Conservation (phyloP, 2,329 filamentous ascomycete species). For the Hypoxylon sp. region DNA sequence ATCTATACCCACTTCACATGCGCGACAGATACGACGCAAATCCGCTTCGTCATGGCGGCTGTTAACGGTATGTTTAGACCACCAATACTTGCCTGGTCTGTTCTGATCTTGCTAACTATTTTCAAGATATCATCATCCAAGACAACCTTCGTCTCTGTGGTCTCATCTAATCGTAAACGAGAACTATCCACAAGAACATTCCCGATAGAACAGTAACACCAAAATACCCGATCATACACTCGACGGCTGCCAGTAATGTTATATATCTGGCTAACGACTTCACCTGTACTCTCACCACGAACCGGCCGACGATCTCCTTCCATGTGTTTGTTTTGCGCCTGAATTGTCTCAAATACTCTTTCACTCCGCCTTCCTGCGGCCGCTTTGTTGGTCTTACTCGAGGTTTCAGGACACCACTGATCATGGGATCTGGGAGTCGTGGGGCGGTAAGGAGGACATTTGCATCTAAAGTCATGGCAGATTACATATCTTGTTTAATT, state of each 20-base stretch:
- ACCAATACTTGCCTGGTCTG: background rate
- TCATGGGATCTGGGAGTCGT: constrained; percentile 47
- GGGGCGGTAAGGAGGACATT: constrained; percentile 44
- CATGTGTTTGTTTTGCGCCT: constrained; percentile 52
- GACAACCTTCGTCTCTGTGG: constrained; percentile 98
- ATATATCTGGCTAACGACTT: constrained; percentile 55
- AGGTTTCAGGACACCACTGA: constrained; percentile 47
- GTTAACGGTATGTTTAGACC: constrained; percentile 83
- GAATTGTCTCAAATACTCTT: constrained; percentile 46
- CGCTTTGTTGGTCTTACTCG: constrained; percentile 41
- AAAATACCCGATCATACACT: constrained; percentile 49
- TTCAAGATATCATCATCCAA: constrained; percentile 97
- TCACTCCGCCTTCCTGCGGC: constrained; percentile 47
- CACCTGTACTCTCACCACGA: constrained; percentile 50
- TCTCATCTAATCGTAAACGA: constrained; percentile 79
- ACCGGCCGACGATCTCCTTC: constrained; percentile 51
- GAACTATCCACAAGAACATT: constrained; percentile 27
- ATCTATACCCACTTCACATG: constrained; percentile 99
- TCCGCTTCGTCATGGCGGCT: constrained; percentile 99
- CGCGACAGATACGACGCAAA: constrained; percentile 98
- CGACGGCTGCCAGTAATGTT: constrained; percentile 52
- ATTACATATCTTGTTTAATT: constrained; percentile 69
- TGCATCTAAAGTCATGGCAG: constrained; percentile 58
- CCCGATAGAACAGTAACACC: constrained; percentile 41
- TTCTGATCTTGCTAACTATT: constrained; percentile 58